phyloP scores from a whole-genome alignment of 257 asterid species.

The Coffea canephora region DNA sequence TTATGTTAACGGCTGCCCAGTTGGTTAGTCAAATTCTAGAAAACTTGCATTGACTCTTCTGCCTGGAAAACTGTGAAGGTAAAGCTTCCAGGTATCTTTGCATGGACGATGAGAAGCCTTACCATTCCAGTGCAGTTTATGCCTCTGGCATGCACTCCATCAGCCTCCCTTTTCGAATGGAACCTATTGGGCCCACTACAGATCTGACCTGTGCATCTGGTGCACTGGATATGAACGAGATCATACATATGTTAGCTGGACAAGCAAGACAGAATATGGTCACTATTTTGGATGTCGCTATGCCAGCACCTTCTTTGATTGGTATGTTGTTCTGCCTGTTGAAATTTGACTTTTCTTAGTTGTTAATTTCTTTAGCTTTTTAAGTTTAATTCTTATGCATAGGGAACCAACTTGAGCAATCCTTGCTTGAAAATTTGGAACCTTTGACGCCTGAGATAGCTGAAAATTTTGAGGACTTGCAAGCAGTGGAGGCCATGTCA shows the following conservation, averaged over 20 bases:
- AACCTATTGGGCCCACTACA: slow-evolving; percentile 63
- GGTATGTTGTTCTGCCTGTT: slow-evolving; percentile 37
- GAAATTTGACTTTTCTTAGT: background rate
- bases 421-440: slow-evolving; percentile 53
- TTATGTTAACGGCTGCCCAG: background rate
- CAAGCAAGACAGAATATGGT: slow-evolving; percentile 78
- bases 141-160: slow-evolving; percentile 88
- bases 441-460: slow-evolving; percentile 68
- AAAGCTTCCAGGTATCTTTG: slow-evolving; percentile 56
- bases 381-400: slow-evolving; percentile 20
- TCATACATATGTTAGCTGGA: slow-evolving; percentile 65
- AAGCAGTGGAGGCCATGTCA: slow-evolving; percentile 65
- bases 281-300: slow-evolving; percentile 58
- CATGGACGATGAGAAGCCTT: slow-evolving; percentile 62
- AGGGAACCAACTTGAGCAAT: slow-evolving; percentile 42
- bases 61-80: slow-evolving; percentile 38
- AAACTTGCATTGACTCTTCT: slow-evolving; percentile 5
- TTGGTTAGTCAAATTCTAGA: background rate
- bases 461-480: slow-evolving; percentile 62
- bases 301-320: slow-evolving; percentile 72
- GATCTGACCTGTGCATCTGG: slow-evolving; percentile 53
- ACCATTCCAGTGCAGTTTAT: slow-evolving; percentile 87
- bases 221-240: slow-evolving; percentile 58
- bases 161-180: slow-evolving; percentile 85
- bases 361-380: slow-evolving; percentile 13